A percentile compares a stretch with the other conserved stretches of the same genome.
These are phyloP conservation scores for Aspergillus panamensis DNA, from an alignment of 495 filamentous ascomycete species.

Conservation along the genomic window DNA sequence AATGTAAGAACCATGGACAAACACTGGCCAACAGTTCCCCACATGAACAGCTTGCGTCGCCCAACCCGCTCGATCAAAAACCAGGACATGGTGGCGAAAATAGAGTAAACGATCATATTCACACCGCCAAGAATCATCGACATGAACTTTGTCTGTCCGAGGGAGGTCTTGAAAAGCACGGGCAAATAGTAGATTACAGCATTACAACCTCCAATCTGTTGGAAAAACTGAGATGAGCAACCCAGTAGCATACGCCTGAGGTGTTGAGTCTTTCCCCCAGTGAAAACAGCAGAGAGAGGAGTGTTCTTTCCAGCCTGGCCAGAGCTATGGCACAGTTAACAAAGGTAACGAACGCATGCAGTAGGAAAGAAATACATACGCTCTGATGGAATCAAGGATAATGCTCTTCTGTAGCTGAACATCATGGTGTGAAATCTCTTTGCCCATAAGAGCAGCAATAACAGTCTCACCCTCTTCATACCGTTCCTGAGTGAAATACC, in stretches of 20 bases:
- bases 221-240: conserved; percentile 53
- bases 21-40: conserved; percentile 60
- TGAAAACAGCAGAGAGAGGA: conserved; percentile 16
- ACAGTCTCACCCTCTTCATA: conserved; percentile 47
- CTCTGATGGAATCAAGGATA: conserved; percentile 65
- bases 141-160: conserved; percentile 53
- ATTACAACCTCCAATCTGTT: conserved; percentile 67
- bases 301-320: background rate
- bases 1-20: conserved; percentile 66
- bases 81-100: too few relatives aligned
- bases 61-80: conserved; percentile 66
- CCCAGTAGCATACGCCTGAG: conserved; percentile 33
- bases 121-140: conserved; percentile 63
- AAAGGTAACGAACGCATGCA: background rate
- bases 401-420: conserved; percentile 49
- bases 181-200: conserved; percentile 77
- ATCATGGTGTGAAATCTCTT: conserved; percentile 12
- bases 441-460: conserved; percentile 38
- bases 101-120: conserved; percentile 73
- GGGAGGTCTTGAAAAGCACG: conserved; percentile 60
- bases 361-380: conserved; percentile 31
- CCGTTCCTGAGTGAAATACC: conserved; percentile 58
- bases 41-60: conserved; percentile 61
- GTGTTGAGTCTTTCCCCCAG: conserved; percentile 31
- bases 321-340: background rate